These are phyloP conservation scores for Aaosphaeria arxii DNA, from an alignment of 2,329 filamentous ascomycete genomes.

Conservation along the genomic window DNA sequence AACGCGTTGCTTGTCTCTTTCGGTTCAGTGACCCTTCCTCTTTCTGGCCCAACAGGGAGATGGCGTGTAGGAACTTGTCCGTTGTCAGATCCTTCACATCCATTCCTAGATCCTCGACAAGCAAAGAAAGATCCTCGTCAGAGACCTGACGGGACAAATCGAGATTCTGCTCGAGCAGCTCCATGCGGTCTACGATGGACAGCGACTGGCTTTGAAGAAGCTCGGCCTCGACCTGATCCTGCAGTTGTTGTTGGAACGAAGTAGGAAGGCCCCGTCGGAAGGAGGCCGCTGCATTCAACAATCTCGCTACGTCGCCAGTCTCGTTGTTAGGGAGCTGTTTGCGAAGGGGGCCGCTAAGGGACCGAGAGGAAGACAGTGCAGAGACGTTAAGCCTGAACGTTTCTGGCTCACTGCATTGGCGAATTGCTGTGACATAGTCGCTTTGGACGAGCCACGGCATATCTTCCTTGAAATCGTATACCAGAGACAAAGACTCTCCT, in stretches of 20 bases:
- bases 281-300: conserved; percentile 66
- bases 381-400: conserved; percentile 66
- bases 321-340: conserved; percentile 29
- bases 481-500: conserved; percentile 75
- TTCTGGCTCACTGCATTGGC: conserved; percentile 77
- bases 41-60: conserved; percentile 48
- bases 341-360: conserved; percentile 16
- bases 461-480: conserved; percentile 66
- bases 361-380: conserved; percentile 31
- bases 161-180: conserved; percentile 73
- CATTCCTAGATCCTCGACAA: conserved; percentile 63
- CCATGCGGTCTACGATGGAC: conserved; percentile 64
- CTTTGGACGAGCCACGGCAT: conserved; percentile 83
- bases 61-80: conserved; percentile 51
- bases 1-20: conserved; percentile 60
- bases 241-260: conserved; percentile 65
- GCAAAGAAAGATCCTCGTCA: conserved; percentile 61
- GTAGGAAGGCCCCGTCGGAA: conserved; percentile 71
- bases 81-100: conserved; percentile 45
- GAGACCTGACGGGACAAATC: conserved; percentile 76
- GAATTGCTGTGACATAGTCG: conserved; percentile 74
- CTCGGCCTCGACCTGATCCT: conserved; percentile 66
- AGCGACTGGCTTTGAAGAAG: conserved; percentile 68
- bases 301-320: conserved; percentile 54
- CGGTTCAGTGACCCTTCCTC: conserved; percentile 36